Evolutionary conservation across 805 yeast species (phyloP).

Genomic region (Starmerella bombi): DNA sequence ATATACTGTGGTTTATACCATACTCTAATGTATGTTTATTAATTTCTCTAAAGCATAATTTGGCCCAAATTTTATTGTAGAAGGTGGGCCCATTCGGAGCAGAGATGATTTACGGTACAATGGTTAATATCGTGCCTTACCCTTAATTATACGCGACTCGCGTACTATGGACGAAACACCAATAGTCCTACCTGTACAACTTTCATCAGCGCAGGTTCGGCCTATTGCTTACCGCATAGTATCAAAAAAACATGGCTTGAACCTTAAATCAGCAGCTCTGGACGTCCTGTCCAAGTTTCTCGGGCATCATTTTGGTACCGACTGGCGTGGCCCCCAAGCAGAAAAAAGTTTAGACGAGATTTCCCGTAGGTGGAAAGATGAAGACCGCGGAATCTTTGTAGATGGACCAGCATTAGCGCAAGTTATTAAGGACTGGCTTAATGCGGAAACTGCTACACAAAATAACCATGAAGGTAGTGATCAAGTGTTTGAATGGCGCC

Average conservation of each 20-base stretch:
- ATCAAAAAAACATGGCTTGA: constrained; percentile 85
- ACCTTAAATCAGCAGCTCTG: constrained; percentile 76
- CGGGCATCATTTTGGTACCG: constrained; percentile 66
- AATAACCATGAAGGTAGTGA: not conserved
- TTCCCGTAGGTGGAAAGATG: constrained; percentile 75
- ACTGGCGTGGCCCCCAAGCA: constrained; percentile 63
- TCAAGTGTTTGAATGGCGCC: constrained; percentile 46
- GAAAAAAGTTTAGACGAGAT: constrained; percentile 60
- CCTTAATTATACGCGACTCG: constrained; percentile 1
- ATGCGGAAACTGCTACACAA: constrained; percentile 12
- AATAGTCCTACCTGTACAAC: constrained; percentile 54
- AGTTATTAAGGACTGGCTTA: constrained; percentile 47
- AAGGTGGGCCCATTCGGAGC: no score
- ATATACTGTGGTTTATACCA: no score
- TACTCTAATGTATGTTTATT: no score
- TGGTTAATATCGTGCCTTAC: no score
- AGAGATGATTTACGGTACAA: no score
- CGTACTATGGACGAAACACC: constrained; percentile 17
- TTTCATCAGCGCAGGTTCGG: constrained; percentile 70
- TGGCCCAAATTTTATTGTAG: no score
- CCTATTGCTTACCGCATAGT: constrained; percentile 84
- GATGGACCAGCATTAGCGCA: constrained; percentile 58
- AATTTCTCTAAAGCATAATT: no score
- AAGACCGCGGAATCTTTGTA: constrained; percentile 73
- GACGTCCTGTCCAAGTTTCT: constrained; percentile 57